Evolutionary conservation across 495 filamentous ascomycete species (phyloP).

Genomic region (Paragyromitra xinjiangensis): DNA sequence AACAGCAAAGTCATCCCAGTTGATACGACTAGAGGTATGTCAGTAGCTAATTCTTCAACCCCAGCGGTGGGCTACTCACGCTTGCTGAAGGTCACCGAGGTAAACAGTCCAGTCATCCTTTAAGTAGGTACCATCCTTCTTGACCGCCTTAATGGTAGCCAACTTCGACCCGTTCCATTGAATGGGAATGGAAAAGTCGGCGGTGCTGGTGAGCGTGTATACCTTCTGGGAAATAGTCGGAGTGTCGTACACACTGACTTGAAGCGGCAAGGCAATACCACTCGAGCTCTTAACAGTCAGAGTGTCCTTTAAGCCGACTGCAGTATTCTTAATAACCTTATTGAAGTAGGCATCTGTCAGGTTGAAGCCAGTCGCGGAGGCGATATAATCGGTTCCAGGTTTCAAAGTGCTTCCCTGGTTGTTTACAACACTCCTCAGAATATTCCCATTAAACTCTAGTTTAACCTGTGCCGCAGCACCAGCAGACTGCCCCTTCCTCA

Average conservation of each 20-base stretch:
- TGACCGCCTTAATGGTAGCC: conserved; percentile 64
- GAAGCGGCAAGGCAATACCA: conserved; percentile 62
- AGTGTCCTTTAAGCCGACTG: conserved; percentile 63
- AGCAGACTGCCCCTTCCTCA: conserved; percentile 64
- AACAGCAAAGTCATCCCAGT: conserved; percentile 59
- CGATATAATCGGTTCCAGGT: conserved; percentile 62
- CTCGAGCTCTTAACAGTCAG: conserved; percentile 65
- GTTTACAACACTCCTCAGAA: conserved; percentile 61
- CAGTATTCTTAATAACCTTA: conserved; percentile 59
- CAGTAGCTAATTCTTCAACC: not conserved
- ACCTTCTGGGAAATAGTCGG: conserved; percentile 61
- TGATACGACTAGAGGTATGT: conserved; percentile 33
- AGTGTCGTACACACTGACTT: conserved; percentile 64
- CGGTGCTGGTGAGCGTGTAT: conserved; percentile 55
- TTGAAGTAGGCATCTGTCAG: conserved; percentile 64
- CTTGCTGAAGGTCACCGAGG: conserved; percentile 64
- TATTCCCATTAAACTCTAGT: conserved; percentile 67
- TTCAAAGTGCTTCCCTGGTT: conserved; percentile 58
- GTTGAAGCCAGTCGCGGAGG: conserved; percentile 62
- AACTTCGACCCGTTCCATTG: conserved; percentile 62
- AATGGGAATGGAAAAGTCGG: conserved; percentile 65
- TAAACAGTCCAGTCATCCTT: conserved; percentile 69
- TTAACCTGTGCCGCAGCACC: conserved; percentile 61
- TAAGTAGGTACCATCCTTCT: conserved; percentile 63
- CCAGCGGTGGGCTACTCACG: conserved; percentile 9